Conservation (phyloP, 2,329 filamentous ascomycete species). For the Leptographium lundbergii region DNA sequence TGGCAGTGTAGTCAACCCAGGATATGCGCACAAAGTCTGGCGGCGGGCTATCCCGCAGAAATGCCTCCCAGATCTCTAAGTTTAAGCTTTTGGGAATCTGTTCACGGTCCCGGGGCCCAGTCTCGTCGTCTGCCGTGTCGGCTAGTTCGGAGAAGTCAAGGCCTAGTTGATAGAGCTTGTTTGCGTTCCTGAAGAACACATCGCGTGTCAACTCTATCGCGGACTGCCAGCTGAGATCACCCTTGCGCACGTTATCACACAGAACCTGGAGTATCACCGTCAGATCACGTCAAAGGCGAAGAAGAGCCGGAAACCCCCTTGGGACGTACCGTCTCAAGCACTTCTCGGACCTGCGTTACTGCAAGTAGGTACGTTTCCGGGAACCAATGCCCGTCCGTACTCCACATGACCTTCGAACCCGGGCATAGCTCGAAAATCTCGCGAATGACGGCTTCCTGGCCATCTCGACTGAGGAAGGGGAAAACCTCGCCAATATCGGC, state of each 20-base stretch:
- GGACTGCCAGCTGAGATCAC: constrained; percentile 46
- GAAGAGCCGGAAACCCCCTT: neutral
- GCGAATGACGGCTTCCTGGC: constrained; percentile 57
- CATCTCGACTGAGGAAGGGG: constrained; percentile 62
- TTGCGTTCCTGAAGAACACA: constrained; percentile 66
- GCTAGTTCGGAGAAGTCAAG: constrained; percentile 24
- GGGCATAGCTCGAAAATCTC: constrained; percentile 67
- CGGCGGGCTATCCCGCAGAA: constrained; percentile 34
- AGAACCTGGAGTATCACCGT: constrained; percentile 38
- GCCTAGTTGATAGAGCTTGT: constrained; percentile 56
- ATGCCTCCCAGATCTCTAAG: constrained; percentile 21
- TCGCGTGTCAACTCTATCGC: constrained; percentile 52
- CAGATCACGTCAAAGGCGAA: neutral
- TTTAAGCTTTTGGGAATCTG: neutral
- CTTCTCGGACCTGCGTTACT: constrained; percentile 58
- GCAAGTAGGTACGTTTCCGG: constrained; percentile 68
- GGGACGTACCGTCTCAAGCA: constrained; percentile 46
- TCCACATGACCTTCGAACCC: constrained; percentile 64
- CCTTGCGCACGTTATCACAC: constrained; percentile 50
- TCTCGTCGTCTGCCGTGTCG: neutral
- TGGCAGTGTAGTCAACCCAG: constrained; percentile 70
- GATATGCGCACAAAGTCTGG: constrained; percentile 60
- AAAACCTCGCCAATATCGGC: constrained; percentile 77
- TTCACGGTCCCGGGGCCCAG: neutral
- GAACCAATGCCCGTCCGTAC: constrained; percentile 68